These are phyloP conservation scores for Rehmannia glutinosa DNA, from an alignment of 257 asterid genomes.

Conservation along the genomic window DNA sequence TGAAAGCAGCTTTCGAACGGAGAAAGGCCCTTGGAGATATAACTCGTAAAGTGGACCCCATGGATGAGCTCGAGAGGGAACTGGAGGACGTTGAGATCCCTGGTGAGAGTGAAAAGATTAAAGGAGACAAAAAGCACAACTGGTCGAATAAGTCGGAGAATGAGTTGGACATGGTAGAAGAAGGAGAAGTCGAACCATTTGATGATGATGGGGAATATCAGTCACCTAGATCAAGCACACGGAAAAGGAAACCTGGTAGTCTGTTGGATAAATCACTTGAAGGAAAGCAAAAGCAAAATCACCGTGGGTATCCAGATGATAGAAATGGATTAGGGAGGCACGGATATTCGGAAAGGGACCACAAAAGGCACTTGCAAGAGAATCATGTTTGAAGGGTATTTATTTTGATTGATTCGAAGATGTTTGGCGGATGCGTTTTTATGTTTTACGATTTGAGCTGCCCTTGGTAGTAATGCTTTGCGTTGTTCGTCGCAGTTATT, in stretches of 20 bases:
- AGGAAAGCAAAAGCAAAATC: background rate
- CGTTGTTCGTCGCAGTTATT: background rate
- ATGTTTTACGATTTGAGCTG: background rate
- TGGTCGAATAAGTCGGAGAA: constrained; percentile 36
- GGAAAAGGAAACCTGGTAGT: constrained; percentile 57
- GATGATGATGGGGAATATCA: constrained; percentile 41
- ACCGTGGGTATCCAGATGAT: constrained; percentile 39
- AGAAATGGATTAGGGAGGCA: constrained; percentile 49
- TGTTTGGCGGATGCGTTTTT: background rate
- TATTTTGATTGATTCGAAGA: background rate
- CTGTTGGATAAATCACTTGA: constrained; percentile 29
- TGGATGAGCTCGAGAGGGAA: constrained; percentile 78
- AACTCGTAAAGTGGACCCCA: constrained; percentile 41
- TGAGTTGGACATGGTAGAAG: constrained; percentile 55
- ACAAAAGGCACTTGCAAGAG: constrained; percentile 68
- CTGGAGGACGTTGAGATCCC: constrained; percentile 70
- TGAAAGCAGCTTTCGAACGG: constrained; percentile 69
- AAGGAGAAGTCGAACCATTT: constrained; percentile 63
- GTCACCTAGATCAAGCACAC: constrained; percentile 45
- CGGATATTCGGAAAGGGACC: constrained; percentile 70
- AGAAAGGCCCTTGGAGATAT: constrained; percentile 65
- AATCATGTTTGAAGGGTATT: constrained; percentile 43
- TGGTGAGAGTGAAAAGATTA: constrained; percentile 43
- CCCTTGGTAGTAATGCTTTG: background rate
- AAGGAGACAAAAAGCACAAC: constrained; percentile 35